Evolutionary conservation across 2,329 filamentous ascomycete species (phyloP), one percentile per base, ranked within the genome.

Genomic region (Colletotrichum spaethianum): DNA sequence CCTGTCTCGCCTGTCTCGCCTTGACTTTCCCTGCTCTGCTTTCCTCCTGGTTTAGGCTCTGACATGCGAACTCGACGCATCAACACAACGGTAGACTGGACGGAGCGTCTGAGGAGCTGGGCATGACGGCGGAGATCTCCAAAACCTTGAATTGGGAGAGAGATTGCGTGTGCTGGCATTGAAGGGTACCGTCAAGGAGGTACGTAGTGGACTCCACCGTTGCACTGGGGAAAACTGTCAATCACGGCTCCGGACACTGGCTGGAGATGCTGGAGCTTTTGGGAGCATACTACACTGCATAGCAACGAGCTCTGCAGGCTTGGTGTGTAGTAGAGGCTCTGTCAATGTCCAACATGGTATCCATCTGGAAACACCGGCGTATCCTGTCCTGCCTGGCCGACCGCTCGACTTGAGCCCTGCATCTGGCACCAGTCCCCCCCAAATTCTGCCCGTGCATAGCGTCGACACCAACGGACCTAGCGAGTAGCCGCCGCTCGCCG

Each of bases 141-240:
- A 69, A 72, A 20, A 31, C 52, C 62, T 59, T 48, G n/a, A 33
- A 62, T 26, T 14, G 33, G 33, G 60, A n/a, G 9, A 38, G n/a
- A 52, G 60, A 50, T 50, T 50, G 14, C n/a, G 33, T 20, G 70
- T 64, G 70, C 63, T 69, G 69, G 65, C 69, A 64, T 64, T 52
- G 59, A 69, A 59, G 53, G 60, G 68, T 36, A 36, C 63, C 28
- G 68, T 71, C 64, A 36, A 40, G 52, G 59, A 68, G 64, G 59
- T 71, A 53, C 69, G 52, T 72, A 68, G 69, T 66, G 26, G 46
- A 42, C 65, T 72, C 59, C 53, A 72, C 59, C 36, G 38, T 40
- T 52, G 48, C 48, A 57, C 56, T 36, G 48, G 56, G 63, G 67
- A 40, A 12, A 31, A 44, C 18, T 40, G 48, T 67, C 64, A 52